A percentile compares a stretch with the other conserved stretches of the same genome.
These are phyloP conservation scores for Cerioporus squamosus DNA, from an alignment of 1,284 basidiomycete genomes.

Conservation along the genomic window DNA sequence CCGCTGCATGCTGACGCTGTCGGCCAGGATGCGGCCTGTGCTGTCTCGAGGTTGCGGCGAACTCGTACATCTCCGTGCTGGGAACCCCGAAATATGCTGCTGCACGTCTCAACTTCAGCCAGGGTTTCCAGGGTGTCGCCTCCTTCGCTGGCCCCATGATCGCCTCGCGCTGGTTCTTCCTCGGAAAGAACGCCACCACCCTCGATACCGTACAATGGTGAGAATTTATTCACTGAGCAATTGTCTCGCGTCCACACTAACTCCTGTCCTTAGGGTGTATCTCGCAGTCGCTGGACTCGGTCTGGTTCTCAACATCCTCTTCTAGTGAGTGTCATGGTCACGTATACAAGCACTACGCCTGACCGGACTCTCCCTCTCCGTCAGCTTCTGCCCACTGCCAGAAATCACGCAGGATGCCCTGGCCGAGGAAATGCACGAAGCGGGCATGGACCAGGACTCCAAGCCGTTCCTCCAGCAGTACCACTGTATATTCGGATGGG, in stretches of 20 bases:
- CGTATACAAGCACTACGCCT: not conserved
- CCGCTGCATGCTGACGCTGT: not conserved
- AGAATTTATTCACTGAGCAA: not conserved
- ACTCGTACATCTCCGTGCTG: conserved; percentile 78
- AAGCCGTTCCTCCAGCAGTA: conserved; percentile 75
- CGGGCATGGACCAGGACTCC: conserved; percentile 47
- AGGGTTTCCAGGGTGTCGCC: conserved; percentile 83
- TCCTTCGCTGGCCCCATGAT: conserved; percentile 83
- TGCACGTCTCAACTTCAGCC: conserved; percentile 80
- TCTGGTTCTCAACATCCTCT: conserved; percentile 65
- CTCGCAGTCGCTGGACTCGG: conserved; percentile 76
- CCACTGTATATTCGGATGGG: conserved; percentile 71
- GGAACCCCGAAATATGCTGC: conserved; percentile 74
- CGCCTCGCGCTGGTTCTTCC: conserved; percentile 78
- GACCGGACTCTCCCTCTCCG: not conserved
- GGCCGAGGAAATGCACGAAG: conserved; percentile 51
- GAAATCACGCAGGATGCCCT: conserved; percentile 77
- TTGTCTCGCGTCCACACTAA: not conserved
- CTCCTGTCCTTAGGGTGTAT: conserved; percentile 60
- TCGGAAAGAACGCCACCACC: conserved; percentile 58
- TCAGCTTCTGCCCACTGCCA: conserved; percentile 71
- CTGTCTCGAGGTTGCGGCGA: conserved; percentile 75
- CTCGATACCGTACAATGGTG: conserved; percentile 79
- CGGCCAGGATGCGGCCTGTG: conserved; percentile 74
- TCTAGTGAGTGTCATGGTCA: conserved; percentile 50